Evolutionary conservation across 169 alveolate species (phyloP), one percentile per base, ranked within the genome.

Genomic region (Miamiensis avidus): DNA sequence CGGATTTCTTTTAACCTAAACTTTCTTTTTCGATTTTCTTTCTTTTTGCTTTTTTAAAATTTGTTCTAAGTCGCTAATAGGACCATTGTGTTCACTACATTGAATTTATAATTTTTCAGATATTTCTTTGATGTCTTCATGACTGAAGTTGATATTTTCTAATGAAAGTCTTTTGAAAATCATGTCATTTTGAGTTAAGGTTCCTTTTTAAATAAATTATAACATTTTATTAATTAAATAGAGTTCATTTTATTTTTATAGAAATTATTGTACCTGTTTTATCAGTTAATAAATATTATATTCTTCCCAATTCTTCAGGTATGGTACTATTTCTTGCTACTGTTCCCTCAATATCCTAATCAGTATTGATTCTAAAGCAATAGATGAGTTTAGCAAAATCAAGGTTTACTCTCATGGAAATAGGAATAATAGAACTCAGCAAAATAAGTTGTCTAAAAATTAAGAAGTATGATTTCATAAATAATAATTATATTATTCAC

Each of bases 241-340:
- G 4, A 11, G 4, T 49, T 49, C 4, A 49, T 49, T 49, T 49
- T 49, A 11, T 11, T 11, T 49, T 49, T 49, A 11, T 49, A 49
- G 20, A 49, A 49, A 11, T 49, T 49, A 49, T 11, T 49, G 4
- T 49, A 29, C 99, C 99, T 15, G 99, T 99, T 94, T 99, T 99
- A 87, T 99, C 99, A 6, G 99, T 92, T 75, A 99, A 92, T 33
- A 99, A 90, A 89, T 95, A 98, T 49, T 96, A 97, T n/a, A 99
- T 95, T 49, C 99, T 93, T 30, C 99, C 99, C 69, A 99, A 95
- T 85, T 99, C 99, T 96, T 99, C 99, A 25, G 99, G 99, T 65
- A 97, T 93, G 1, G 96, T 91, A 29, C 95, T 82, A 78, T 95
- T 95, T 77, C 99, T 94, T 69, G 99, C 97, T 20, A 98, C 95